phyloP scores from a whole-genome alignment of 2,329 filamentous ascomycete species.

The Aspergillus cejpii region DNA sequence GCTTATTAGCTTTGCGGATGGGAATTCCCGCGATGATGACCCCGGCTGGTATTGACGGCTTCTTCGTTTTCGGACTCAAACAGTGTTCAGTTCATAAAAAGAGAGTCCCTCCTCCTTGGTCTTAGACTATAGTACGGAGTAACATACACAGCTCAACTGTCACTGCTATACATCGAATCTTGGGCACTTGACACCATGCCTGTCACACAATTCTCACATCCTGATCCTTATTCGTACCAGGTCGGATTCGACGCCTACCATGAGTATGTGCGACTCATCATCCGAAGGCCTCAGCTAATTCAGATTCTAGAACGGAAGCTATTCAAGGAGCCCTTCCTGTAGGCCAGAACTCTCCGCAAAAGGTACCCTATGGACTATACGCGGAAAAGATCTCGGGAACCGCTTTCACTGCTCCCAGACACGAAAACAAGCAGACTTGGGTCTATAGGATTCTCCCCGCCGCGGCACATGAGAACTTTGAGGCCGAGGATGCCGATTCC shows the following conservation, averaged over 20 bases:
- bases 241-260: constrained; percentile 72
- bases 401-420: constrained; percentile 62
- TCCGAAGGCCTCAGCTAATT: constrained; percentile 11
- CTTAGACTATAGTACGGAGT: background rate
- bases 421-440: constrained; percentile 65
- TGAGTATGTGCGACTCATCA: constrained; percentile 52
- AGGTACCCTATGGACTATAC: constrained; percentile 70
- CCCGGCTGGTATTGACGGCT: background rate
- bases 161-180: background rate
- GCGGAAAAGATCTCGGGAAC: constrained; percentile 71
- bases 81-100: background rate
- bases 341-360: constrained; percentile 75
- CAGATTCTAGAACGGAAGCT: constrained; percentile 60
- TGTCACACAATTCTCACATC: constrained; percentile 55
- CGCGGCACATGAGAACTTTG: constrained; percentile 51
- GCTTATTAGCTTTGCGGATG: constrained; percentile 1
- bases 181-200: constrained; percentile 47
- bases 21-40: constrained; percentile 7
- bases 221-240: constrained; percentile 68
- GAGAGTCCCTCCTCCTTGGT: background rate
- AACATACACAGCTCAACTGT: background rate
- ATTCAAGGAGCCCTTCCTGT: constrained; percentile 66
- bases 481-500: constrained; percentile 40
- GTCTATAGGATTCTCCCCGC: constrained; percentile 64
- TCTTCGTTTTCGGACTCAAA: background rate